These are phyloP conservation scores for Euclidium syriacum DNA, from an alignment of 345 rosid species.

Conservation along the genomic window DNA sequence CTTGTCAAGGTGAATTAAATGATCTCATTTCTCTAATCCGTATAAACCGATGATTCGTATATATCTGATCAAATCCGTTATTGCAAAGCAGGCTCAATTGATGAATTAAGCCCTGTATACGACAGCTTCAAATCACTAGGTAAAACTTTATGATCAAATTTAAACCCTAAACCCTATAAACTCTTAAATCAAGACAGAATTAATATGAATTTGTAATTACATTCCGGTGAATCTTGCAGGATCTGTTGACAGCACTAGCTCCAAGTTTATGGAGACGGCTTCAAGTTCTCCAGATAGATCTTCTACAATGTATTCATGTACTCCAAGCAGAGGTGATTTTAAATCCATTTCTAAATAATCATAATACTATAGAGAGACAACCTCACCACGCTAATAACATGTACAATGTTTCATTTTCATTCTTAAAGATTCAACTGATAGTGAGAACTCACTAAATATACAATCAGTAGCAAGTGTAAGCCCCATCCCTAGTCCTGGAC, in stretches of 20 bases:
- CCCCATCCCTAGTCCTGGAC: slow-evolving; percentile 17
- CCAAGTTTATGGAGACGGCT: slow-evolving; percentile 23
- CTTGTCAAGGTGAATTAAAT: slow-evolving; percentile 34
- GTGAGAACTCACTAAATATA: slow-evolving; percentile 21
- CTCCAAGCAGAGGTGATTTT: slow-evolving; percentile 28
- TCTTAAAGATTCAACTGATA: slow-evolving; percentile 25
- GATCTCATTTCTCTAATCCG: neutral
- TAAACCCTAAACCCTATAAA: no score
- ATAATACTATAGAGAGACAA: neutral
- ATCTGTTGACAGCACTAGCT: slow-evolving; percentile 22
- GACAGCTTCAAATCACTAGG: slow-evolving; percentile 30
- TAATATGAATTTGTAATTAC: neutral
- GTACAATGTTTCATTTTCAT: neutral
- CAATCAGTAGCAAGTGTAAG: slow-evolving; percentile 20
- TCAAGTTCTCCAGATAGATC: slow-evolving; percentile 30
- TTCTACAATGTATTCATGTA: slow-evolving; percentile 32
- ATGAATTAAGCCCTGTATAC: slow-evolving; percentile 18
- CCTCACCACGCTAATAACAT: neutral
- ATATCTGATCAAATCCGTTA: neutral
- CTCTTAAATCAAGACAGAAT: no score
- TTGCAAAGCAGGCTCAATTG: slow-evolving; percentile 23
- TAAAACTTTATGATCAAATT: no score
- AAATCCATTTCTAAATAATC: neutral
- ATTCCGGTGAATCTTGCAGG: slow-evolving; percentile 18
- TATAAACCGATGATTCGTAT: neutral